Conservation (phyloP, 2,329 filamentous ascomycete species). For the Claviceps fusiformis region DNA sequence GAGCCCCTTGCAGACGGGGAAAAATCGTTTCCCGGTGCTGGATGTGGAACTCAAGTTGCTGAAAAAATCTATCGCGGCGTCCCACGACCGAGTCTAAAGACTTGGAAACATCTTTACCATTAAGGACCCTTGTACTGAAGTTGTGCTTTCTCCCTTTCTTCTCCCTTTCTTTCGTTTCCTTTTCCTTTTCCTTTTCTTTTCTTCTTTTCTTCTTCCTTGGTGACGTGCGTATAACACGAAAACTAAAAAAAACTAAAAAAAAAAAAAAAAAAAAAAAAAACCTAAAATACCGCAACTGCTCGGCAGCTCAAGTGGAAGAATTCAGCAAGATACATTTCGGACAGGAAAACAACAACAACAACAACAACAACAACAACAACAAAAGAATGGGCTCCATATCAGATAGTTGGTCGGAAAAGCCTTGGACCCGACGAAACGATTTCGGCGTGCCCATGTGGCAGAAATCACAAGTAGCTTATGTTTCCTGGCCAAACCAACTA, state of each 20-base stretch:
- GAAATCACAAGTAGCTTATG: conserved; percentile 5
- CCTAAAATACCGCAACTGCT: no score
- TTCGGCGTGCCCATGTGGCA: conserved; percentile 6
- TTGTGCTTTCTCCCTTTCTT: no score
- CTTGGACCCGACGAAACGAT: neutral
- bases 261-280: no score
- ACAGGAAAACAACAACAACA: neutral
- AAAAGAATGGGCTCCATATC: neutral
- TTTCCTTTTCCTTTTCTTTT: no score
- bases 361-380: neutral
- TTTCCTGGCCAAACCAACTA: neutral
- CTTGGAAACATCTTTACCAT: neutral
- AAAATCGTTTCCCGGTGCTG: neutral
- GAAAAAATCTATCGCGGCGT: neutral
- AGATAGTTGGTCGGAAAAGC: conserved; percentile 2
- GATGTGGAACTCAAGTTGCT: neutral
- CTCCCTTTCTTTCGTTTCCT: no score
- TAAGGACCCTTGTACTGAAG: no score
- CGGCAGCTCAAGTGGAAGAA: no score
- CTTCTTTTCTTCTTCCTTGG: no score
- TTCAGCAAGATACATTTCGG: no score
- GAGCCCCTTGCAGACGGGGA: neutral
- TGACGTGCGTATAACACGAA: no score
- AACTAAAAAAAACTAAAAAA: no score
- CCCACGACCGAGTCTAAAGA: neutral